Conservation (phyloP, 106 monocot genomes). For the Dactylorhiza incarnata region DNA sequence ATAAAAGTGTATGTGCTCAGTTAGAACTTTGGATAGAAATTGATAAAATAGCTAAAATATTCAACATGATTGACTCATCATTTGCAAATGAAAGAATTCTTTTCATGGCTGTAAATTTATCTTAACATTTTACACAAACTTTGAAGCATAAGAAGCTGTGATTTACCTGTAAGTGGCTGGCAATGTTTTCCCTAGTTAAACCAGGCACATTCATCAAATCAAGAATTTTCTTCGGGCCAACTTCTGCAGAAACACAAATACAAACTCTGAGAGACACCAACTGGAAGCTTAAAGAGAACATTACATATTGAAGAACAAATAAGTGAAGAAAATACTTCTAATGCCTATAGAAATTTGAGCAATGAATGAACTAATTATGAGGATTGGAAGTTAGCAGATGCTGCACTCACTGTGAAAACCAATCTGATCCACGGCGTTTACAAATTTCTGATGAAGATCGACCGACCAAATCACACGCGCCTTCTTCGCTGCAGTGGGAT, state of each 20-base stretch:
- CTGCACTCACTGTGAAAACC: conserved; percentile 90
- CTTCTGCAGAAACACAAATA: conserved; percentile 46
- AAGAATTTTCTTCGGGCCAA: conserved; percentile 93
- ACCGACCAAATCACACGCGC: conserved; percentile 96
- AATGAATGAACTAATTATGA: neutral
- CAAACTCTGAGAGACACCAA: neutral
- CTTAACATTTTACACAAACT: neutral
- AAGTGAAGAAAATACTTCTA: neutral
- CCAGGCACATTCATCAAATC: conserved; percentile 94
- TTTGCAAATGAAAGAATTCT: neutral
- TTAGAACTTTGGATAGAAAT: too few relatives aligned
- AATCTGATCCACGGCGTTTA: conserved; percentile 89
- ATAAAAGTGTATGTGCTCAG: neutral
- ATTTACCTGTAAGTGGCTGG: conserved; percentile 87
- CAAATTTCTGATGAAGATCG: conserved; percentile 91
- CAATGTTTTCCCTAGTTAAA: conserved; percentile 93
- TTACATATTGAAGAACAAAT: neutral
- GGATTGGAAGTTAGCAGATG: neutral
- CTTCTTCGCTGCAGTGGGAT: conserved; percentile 57
- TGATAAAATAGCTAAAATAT: too few relatives aligned
- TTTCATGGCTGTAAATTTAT: neutral
- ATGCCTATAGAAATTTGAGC: neutral
- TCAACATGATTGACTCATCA: too few relatives aligned
- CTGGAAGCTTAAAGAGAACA: neutral
- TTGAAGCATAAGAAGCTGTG: neutral